Evolutionary conservation across 257 asterid genomes (phyloP).

Genomic region (Solanum pennellii): DNA sequence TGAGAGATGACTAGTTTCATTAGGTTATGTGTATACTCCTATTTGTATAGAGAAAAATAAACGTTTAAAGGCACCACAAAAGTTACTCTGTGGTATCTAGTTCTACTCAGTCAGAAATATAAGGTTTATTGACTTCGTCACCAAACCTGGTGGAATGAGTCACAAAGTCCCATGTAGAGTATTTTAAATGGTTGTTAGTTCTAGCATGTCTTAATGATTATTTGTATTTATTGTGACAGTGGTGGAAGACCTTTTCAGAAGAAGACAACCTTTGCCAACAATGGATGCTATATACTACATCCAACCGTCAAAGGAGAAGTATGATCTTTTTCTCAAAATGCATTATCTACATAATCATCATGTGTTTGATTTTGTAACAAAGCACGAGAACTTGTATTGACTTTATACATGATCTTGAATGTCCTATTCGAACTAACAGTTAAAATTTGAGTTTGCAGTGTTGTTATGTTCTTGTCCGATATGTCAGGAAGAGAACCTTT

Average conservation of each 20-base stretch:
- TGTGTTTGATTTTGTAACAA: not conserved
- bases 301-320: conserved; percentile 95
- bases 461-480: conserved; percentile 93
- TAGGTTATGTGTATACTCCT: not conserved
- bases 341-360: not conserved
- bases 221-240: conserved; percentile 31
- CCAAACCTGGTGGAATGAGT: not conserved
- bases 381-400: not conserved
- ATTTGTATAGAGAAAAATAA: not conserved
- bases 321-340: conserved; percentile 14
- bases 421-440: conserved; percentile 20
- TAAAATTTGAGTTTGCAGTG: conserved; percentile 39
- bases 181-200: not conserved
- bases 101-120: not conserved
- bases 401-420: not conserved
- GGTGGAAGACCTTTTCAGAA: conserved; percentile 97
- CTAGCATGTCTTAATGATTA: not conserved
- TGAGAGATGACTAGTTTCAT: not conserved
- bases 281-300: conserved; percentile 92
- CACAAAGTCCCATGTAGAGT: not conserved
- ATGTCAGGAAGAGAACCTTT: conserved; percentile 99
- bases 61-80: not conserved
- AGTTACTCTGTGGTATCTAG: not conserved
- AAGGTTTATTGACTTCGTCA: not conserved
- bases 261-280: conserved; percentile 96